Evolutionary conservation across 164 flowering plant species (phyloP).

Genomic region (Malania oleifera): DNA sequence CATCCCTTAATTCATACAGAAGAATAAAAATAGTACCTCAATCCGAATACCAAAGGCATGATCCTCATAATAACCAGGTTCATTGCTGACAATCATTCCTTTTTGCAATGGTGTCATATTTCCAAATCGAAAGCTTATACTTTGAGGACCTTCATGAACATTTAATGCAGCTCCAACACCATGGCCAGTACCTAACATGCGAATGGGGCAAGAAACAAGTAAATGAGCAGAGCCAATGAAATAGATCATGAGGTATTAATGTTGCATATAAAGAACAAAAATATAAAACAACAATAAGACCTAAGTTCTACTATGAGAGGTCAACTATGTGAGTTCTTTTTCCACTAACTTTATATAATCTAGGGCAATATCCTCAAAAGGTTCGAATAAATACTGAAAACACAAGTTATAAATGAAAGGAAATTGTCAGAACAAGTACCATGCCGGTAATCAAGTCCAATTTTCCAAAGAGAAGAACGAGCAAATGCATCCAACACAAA

Average conservation of each 20-base stretch:
- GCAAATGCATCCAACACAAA: constrained; percentile 96
- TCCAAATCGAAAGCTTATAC: constrained; percentile 90
- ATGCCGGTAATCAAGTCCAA: constrained; percentile 96
- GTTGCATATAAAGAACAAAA: not conserved
- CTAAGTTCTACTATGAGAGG: too few relatives aligned
- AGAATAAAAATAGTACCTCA: constrained; percentile 47
- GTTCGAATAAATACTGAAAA: too few relatives aligned
- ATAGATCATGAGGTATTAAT: not conserved
- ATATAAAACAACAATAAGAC: not conserved
- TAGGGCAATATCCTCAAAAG: too few relatives aligned
- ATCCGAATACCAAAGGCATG: constrained; percentile 92
- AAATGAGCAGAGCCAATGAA: not conserved
- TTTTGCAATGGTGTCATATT: constrained; percentile 70
- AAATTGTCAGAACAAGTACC: constrained; percentile 43
- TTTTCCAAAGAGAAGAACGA: constrained; percentile 87
- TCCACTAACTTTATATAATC: too few relatives aligned
- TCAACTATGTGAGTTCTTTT: too few relatives aligned
- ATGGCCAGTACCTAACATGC: constrained; percentile 79
- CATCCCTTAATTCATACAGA: not conserved
- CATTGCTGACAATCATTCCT: constrained; percentile 96
- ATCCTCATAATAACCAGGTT: constrained; percentile 97
- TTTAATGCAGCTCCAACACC: constrained; percentile 98
- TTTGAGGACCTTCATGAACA: constrained; percentile 99
- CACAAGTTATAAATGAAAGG: not conserved
- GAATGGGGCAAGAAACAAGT: not conserved